These are phyloP conservation scores for Microcyclospora tardicrescens DNA, from an alignment of 2,329 filamentous ascomycete genomes.

Conservation along the genomic window DNA sequence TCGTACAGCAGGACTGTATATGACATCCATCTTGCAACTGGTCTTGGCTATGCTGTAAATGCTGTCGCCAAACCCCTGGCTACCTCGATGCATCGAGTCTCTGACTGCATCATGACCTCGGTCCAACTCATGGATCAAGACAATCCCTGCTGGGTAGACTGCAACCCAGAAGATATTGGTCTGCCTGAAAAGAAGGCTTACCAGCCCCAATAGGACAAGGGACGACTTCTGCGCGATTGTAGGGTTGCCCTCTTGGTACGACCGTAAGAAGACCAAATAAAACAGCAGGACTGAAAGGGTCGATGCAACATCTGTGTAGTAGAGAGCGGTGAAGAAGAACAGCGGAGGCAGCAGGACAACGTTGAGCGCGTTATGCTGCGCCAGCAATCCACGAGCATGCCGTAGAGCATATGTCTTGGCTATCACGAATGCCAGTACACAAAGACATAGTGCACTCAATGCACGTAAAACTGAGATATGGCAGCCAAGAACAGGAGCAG, in stretches of 20 bases:
- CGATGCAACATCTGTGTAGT: conserved; percentile 87
- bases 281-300: conserved; percentile 60
- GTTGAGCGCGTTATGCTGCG: conserved; percentile 55
- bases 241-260: conserved; percentile 10
- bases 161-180: conserved; percentile 97
- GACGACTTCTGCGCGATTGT: neutral
- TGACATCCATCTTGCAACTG: conserved; percentile 27
- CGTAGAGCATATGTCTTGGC: conserved; percentile 15
- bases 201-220: conserved; percentile 44
- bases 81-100: conserved; percentile 18
- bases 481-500: conserved; percentile 30
- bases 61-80: conserved; percentile 20
- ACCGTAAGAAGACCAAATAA: conserved; percentile 42
- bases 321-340: conserved; percentile 92
- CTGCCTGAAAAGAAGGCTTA: conserved; percentile 67
- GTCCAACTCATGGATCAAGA: conserved; percentile 36
- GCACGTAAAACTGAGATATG: conserved; percentile 25
- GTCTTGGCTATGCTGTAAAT: conserved; percentile 17
- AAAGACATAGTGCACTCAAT: conserved; percentile 27
- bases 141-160: conserved; percentile 53
- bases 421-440: conserved; percentile 21
- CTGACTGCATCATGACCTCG: conserved; percentile 35
- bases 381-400: conserved; percentile 3
- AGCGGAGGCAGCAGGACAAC: conserved; percentile 74
- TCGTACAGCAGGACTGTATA: conserved; percentile 38